A percentile compares a stretch with the other conserved stretches of the same genome.
Conservation (phyloP, 2,329 filamentous ascomycete species). For the Pseudopyrenochaeta lycopersici region DNA sequence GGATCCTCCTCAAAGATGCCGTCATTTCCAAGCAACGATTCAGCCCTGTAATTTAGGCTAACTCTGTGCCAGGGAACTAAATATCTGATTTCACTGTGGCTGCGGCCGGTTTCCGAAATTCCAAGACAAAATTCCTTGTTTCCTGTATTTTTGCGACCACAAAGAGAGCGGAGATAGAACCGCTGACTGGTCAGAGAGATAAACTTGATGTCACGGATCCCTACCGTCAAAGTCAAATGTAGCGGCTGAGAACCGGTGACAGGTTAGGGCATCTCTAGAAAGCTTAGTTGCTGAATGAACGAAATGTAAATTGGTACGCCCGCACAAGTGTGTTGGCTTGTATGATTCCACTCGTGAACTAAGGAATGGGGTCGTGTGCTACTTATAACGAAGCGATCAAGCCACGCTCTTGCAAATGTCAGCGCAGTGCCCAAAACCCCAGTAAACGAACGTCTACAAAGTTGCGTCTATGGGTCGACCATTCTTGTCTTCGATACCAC, state of each 20-base stretch:
- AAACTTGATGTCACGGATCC: no score
- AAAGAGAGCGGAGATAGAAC: background rate
- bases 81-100: background rate
- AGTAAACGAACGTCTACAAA: background rate
- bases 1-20: background rate
- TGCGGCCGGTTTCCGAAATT: conserved; percentile 1
- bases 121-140: conserved; percentile 6
- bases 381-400: background rate
- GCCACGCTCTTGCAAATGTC: background rate
- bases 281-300: background rate
- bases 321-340: no score
- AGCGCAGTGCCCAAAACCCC: no score
- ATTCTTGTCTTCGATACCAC: conserved; percentile 6
- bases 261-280: background rate
- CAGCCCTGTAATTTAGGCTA: background rate
- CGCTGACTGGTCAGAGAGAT: background rate
- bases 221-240: no score
- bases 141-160: background rate
- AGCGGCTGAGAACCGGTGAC: background rate
- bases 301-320: no score
- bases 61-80: background rate
- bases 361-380: no score
- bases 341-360: no score
- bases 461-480: conserved; percentile 16
- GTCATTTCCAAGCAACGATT: background rate